phyloP scores from a whole-genome alignment of 2,329 filamentous ascomycete genomes.

The Paecilomyces niveus region DNA sequence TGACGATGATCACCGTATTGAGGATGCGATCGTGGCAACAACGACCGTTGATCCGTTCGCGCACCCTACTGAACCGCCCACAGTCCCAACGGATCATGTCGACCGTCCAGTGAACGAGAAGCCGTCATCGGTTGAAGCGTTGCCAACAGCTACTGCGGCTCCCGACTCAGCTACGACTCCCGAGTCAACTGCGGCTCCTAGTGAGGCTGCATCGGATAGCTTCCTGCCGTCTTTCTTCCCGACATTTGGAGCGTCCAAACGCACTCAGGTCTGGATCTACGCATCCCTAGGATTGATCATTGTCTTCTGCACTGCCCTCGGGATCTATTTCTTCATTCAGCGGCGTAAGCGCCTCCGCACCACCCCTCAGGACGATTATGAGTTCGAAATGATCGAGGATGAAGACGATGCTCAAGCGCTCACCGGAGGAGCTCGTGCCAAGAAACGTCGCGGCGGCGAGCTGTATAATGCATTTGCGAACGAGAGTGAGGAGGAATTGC shows the following conservation, averaged over 20 bases:
- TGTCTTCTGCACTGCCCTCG: conserved; percentile 73
- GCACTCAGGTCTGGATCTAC: conserved; percentile 90
- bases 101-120: conserved; percentile 59
- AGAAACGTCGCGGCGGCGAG: conserved; percentile 65
- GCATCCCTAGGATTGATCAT: conserved; percentile 77
- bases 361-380: conserved; percentile 73
- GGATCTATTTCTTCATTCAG: conserved; percentile 73
- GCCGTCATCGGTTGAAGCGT: conserved; percentile 26
- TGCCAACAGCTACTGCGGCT: conserved; percentile 10
- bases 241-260: conserved; percentile 79
- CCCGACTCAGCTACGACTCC: conserved; percentile 24
- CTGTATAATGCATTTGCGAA: conserved; percentile 97
- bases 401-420: conserved; percentile 52
- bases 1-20: conserved; percentile 76
- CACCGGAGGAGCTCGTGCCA: conserved; percentile 44
- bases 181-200: conserved; percentile 19
- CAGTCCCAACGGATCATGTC: conserved; percentile 55
- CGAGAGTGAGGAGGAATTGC: conserved; percentile 70
- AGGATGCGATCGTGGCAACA: conserved; percentile 54
- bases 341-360: conserved; percentile 69
- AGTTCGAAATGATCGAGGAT: conserved; percentile 87
- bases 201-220: conserved; percentile 38
- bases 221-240: conserved; percentile 82
- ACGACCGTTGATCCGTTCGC: conserved; percentile 50
- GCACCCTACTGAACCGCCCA: conserved; percentile 38